Conservation (phyloP, 2,329 filamentous ascomycete genomes). For the Hypoxylon sp. region DNA sequence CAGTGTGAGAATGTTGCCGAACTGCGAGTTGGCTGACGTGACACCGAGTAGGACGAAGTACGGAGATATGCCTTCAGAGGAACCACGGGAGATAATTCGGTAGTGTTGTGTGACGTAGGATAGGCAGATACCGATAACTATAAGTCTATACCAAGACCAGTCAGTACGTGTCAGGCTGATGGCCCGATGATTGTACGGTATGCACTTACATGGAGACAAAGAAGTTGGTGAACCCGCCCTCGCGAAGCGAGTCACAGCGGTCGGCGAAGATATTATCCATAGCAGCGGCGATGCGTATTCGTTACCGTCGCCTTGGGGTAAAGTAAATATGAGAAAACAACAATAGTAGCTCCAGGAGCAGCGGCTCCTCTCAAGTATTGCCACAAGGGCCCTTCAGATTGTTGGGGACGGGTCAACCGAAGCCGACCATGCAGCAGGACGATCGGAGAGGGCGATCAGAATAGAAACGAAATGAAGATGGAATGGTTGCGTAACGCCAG, state of each 20-base stretch:
- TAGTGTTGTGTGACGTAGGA: conserved; percentile 96
- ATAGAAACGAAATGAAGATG: conserved; percentile 28
- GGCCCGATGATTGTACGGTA: background rate
- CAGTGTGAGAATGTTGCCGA: conserved; percentile 91
- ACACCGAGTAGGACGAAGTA: conserved; percentile 96
- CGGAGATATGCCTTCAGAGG: conserved; percentile 93
- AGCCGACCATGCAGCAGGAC: conserved; percentile 15
- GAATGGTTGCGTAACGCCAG: conserved; percentile 25
- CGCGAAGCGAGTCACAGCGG: conserved; percentile 64
- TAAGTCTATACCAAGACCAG: conserved; percentile 62
- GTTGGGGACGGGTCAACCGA: conserved; percentile 17
- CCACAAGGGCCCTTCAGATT: conserved; percentile 8
- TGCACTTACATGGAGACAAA: conserved; percentile 65
- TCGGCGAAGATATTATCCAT: conserved; percentile 53
- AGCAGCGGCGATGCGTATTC: conserved; percentile 16
- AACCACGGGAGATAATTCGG: conserved; percentile 86
- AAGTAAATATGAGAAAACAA: background rate
- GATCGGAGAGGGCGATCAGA: conserved; percentile 32
- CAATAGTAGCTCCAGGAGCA: conserved; percentile 4
- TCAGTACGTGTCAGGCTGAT: conserved; percentile 37
- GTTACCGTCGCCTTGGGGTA: background rate
- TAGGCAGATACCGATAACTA: conserved; percentile 87
- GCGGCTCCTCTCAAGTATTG: conserved; percentile 14
- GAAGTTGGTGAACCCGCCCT: conserved; percentile 66
- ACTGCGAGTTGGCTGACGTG: conserved; percentile 86